Conservation (phyloP, 164 flowering plant species). For the Magnolia changhungtana region DNA sequence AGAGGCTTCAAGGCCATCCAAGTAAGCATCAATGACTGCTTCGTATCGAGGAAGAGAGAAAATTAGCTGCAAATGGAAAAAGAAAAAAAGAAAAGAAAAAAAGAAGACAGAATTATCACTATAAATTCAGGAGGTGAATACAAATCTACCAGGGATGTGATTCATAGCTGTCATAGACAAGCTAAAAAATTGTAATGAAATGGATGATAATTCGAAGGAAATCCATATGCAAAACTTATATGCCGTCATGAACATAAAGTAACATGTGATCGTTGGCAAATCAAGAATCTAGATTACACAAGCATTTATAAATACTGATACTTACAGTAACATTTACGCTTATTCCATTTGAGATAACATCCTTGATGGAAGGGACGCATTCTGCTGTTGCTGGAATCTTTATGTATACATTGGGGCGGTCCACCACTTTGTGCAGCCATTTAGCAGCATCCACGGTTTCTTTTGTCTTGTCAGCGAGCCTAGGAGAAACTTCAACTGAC, state of each 20-base stretch:
- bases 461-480: constrained; percentile 78
- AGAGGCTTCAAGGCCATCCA: constrained; percentile 96
- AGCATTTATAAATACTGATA: constrained; percentile 9
- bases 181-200: not conserved
- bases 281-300: not conserved
- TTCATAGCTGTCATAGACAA: not conserved
- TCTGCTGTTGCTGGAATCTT: constrained; percentile 96
- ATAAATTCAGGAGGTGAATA: not conserved
- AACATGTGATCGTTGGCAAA: not conserved
- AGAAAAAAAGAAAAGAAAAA: not conserved
- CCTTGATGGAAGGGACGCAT: constrained; percentile 84
- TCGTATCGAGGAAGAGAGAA: constrained; percentile 92
- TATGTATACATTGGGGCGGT: constrained; percentile 83
- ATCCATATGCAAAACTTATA: not conserved
- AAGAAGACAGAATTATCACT: too few species aligned
- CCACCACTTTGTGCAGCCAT: constrained; percentile 81
- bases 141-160: not conserved
- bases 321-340: constrained; percentile 99
- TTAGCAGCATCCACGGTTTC: constrained; percentile 96
- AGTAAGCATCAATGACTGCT: constrained; percentile 95
- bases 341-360: constrained; percentile 77
- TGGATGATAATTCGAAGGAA: not conserved
- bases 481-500: constrained; percentile 97
- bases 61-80: constrained; percentile 61
- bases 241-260: not conserved